Evolutionary conservation across 1,284 basidiomycete genomes (phyloP).

Genomic region (Paramarasmius palmivorus): DNA sequence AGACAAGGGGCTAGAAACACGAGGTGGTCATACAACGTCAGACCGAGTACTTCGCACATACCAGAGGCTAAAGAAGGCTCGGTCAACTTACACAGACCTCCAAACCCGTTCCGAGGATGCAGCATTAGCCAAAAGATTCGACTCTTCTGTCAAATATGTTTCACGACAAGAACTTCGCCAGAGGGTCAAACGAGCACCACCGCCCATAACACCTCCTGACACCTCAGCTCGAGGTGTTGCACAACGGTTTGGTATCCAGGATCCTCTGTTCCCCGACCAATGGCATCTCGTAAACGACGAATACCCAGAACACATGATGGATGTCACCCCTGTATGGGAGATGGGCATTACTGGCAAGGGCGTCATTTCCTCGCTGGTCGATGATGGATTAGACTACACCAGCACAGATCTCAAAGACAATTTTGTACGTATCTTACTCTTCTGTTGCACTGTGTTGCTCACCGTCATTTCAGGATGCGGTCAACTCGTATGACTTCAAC

Average conservation of each 20-base stretch:
- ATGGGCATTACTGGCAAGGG: constrained; percentile 86
- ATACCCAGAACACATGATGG: constrained; percentile 79
- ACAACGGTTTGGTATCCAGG: constrained; percentile 71
- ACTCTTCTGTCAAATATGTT: constrained; percentile 58
- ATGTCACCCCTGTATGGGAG: constrained; percentile 83
- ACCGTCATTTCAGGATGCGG: constrained; percentile 63
- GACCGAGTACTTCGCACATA: constrained; percentile 58
- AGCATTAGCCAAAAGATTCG: constrained; percentile 41
- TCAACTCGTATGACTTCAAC: constrained; percentile 96
- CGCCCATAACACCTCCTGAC: constrained; percentile 41
- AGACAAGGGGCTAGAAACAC: constrained; percentile 37
- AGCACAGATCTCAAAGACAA: constrained; percentile 88
- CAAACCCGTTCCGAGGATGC: constrained; percentile 40
- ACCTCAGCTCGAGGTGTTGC: constrained; percentile 52
- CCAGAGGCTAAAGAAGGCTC: constrained; percentile 41
- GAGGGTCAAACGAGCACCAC: constrained; percentile 71
- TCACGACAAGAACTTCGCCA: constrained; percentile 61
- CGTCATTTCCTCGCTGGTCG: constrained; percentile 88
- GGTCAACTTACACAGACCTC: constrained; percentile 18
- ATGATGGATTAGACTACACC: constrained; percentile 94
- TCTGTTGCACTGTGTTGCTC: constrained; percentile 7
- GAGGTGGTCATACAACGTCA: constrained; percentile 34
- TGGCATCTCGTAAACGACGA: constrained; percentile 92
- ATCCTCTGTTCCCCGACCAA: constrained; percentile 87
- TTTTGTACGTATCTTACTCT: constrained; percentile 66